phyloP scores from a whole-genome alignment of 2,329 filamentous ascomycete genomes.

The Microsporum ferrugineum region DNA sequence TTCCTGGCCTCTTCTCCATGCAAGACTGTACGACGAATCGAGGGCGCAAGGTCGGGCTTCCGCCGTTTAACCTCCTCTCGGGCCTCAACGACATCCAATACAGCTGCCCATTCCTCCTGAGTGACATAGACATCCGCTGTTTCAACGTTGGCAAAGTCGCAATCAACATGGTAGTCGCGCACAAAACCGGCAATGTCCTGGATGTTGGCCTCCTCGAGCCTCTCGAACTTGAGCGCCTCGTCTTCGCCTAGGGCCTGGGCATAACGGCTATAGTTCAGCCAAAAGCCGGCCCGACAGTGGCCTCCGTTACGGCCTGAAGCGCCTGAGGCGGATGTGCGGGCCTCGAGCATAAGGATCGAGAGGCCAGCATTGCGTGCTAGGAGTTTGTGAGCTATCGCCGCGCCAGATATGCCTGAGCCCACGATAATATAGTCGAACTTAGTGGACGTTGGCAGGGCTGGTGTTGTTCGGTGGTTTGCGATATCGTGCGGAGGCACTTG shows the following conservation, averaged over 20 bases:
- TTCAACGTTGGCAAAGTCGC: background rate
- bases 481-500: background rate
- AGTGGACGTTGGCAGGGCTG: background rate
- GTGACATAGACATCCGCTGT: background rate
- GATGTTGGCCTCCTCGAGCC: background rate
- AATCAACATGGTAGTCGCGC: background rate
- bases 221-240: constrained; percentile 1
- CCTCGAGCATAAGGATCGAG: background rate
- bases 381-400: background rate
- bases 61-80: background rate
- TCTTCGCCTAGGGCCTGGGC: background rate
- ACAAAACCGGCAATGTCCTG: background rate
- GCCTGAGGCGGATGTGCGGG: background rate
- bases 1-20: background rate
- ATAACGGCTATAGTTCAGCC: background rate
- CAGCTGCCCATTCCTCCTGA: background rate
- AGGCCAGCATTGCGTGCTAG: background rate
- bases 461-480: background rate
- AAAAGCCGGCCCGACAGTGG: background rate
- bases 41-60: background rate
- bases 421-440: background rate
- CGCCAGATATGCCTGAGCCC: background rate
- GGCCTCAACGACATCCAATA: background rate
- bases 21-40: background rate
- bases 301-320: background rate